These are phyloP conservation scores for bread wheat (Triticum aestivum) DNA, from an alignment of 176 grass and related monocot species.

Conservation along the genomic window DNA sequence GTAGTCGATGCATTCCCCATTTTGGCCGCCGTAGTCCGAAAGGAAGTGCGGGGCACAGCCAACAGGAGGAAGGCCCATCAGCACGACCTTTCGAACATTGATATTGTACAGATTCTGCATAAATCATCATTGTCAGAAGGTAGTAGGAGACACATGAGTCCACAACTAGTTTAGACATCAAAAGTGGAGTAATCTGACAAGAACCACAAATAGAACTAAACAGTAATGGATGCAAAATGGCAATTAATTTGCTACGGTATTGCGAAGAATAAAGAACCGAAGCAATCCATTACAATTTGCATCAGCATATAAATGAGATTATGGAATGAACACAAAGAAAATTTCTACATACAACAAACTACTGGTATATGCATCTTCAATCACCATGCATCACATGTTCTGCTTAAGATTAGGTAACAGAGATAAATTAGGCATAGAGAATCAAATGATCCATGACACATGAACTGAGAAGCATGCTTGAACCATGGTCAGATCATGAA, in stretches of 20 bases:
- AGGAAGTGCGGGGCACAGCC: conserved; percentile 81
- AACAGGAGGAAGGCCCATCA: conserved; percentile 78
- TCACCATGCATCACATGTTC: not conserved
- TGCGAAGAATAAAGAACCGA: not conserved
- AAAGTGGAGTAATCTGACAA: not conserved
- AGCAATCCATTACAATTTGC: not conserved
- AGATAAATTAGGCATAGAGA: not conserved
- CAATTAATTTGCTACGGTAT: not conserved
- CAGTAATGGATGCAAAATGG: not conserved
- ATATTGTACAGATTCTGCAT: conserved; percentile 75
- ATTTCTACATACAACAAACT: not conserved
- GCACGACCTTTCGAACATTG: conserved; percentile 57
- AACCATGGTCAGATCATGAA: not conserved
- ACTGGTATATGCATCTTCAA: not conserved
- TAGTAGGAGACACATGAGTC: not conserved
- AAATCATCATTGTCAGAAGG: conserved; percentile 16
- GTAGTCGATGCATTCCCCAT: conserved; percentile 64
- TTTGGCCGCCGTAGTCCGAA: conserved; percentile 65
- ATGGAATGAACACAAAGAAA: not conserved
- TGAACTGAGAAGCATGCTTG: not conserved
- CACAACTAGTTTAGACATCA: not conserved
- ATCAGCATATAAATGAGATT: not conserved
- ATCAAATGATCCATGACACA: not conserved
- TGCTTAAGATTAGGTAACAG: not conserved
- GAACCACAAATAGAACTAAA: conserved; percentile 6